Percentiles rank a stretch among this genome's conserved stretches.
Conservation (phyloP, 2,329 filamentous ascomycete genomes). For the Colletotrichum navitas region DNA sequence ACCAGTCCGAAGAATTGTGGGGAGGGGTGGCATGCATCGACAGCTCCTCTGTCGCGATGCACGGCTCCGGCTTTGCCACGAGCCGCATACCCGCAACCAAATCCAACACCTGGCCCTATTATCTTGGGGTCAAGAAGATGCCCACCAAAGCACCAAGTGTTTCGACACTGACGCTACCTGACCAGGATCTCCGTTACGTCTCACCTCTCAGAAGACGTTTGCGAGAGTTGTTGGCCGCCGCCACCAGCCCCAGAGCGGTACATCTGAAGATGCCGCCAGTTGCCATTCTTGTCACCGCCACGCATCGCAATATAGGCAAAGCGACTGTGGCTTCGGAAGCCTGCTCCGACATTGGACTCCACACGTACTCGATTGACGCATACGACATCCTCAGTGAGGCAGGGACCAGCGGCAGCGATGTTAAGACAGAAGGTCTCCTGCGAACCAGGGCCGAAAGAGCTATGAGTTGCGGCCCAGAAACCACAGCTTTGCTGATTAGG, state of each 20-base stretch:
- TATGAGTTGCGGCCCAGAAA: conserved; percentile 86
- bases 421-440: conserved; percentile 93
- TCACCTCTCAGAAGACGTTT: conserved; percentile 77
- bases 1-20: conserved; percentile 79
- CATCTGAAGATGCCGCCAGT: conserved; percentile 89
- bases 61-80: conserved; percentile 89
- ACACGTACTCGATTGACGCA: conserved; percentile 89
- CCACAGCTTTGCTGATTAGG: conserved; percentile 85
- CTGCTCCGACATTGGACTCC: conserved; percentile 89
- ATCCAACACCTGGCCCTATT: conserved; percentile 88
- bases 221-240: conserved; percentile 86
- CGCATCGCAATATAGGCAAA: conserved; percentile 94
- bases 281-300: conserved; percentile 89
- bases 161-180: conserved; percentile 56
- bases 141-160: conserved; percentile 63
- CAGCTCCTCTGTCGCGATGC: conserved; percentile 87
- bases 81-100: conserved; percentile 82
- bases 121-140: conserved; percentile 80
- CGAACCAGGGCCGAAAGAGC: conserved; percentile 90
- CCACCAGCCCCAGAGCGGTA: conserved; percentile 88
- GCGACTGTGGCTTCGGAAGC: conserved; percentile 81
- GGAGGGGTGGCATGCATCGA: conserved; percentile 89
- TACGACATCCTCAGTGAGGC: conserved; percentile 97
- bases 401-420: conserved; percentile 85
- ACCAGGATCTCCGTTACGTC: conserved; percentile 63